A percentile compares a stretch with the other conserved stretches of the same genome.
Evolutionary conservation across 2,329 filamentous ascomycete species (phyloP).

Genomic region (Sclerotinia nivalis): DNA sequence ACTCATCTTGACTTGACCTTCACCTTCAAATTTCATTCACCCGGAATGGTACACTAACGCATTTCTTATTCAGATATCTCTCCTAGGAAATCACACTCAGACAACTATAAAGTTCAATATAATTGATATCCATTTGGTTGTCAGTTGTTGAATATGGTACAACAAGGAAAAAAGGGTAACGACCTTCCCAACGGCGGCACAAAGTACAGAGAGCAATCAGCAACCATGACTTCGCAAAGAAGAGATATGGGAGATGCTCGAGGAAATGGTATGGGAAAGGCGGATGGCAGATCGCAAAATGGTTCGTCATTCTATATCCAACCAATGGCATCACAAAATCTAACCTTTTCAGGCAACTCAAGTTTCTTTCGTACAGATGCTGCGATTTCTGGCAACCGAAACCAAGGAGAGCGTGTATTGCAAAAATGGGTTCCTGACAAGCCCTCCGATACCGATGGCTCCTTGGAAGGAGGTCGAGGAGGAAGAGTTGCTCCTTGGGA

Average conservation of each 20-base stretch:
- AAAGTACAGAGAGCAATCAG: slow-evolving; percentile 50
- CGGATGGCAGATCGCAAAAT: slow-evolving; percentile 53
- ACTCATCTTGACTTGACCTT: background rate
- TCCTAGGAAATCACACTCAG: background rate
- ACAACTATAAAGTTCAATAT: background rate
- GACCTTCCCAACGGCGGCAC: slow-evolving; percentile 48
- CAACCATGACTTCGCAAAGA: slow-evolving; percentile 59
- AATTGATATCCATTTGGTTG: slow-evolving; percentile 11
- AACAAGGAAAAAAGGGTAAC: slow-evolving; percentile 45
- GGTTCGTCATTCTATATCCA: slow-evolving; percentile 48
- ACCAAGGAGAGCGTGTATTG: slow-evolving; percentile 70
- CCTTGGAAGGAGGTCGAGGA: slow-evolving; percentile 58
- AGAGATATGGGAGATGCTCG: slow-evolving; percentile 59
- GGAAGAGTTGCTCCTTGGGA: slow-evolving; percentile 66
- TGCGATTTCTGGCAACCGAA: slow-evolving; percentile 77
- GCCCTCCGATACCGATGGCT: slow-evolving; percentile 64
- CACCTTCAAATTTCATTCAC: background rate
- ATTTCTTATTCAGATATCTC: slow-evolving; percentile 22
- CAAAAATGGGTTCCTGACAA: slow-evolving; percentile 78
- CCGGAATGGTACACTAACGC: background rate
- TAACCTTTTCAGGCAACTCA: slow-evolving; percentile 56
- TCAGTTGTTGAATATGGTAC: slow-evolving; percentile 58
- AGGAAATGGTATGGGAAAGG: slow-evolving; percentile 50
- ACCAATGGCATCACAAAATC: slow-evolving; percentile 12
- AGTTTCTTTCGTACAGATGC: slow-evolving; percentile 80